phyloP scores from a whole-genome alignment of 2,329 filamentous ascomycete genomes.

The Macrophomina pseudophaseolina region DNA sequence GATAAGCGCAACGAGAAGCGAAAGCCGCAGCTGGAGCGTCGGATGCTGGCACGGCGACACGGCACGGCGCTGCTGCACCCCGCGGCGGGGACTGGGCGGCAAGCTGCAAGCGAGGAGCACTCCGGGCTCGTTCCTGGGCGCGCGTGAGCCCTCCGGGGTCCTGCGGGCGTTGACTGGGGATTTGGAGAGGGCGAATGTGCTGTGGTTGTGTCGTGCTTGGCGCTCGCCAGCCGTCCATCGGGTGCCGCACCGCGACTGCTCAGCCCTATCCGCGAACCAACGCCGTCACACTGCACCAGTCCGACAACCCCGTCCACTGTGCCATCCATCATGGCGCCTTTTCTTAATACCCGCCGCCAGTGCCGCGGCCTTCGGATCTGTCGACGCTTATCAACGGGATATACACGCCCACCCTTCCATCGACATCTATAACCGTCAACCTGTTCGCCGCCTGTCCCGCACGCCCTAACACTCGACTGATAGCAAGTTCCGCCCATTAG shows the following conservation, averaged over 20 bases:
- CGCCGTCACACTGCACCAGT: constrained; percentile 6
- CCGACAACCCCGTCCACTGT: constrained; percentile 8
- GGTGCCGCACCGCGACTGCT: constrained; percentile 18
- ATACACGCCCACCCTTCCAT: neutral
- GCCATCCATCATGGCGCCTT: constrained; percentile 16
- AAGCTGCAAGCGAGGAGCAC: neutral
- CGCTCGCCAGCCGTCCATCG: neutral
- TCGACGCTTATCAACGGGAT: neutral
- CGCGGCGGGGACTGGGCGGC: constrained; percentile 3
- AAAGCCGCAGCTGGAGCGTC: constrained; percentile 5
- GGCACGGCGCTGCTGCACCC: constrained; percentile 10
- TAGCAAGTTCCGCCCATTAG: neutral
- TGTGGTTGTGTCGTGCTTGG: neutral
- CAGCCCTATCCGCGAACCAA: constrained; percentile 20
- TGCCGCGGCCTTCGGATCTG: constrained; percentile 1
- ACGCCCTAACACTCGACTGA: neutral
- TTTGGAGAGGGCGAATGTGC: neutral
- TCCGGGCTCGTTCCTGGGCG: neutral
- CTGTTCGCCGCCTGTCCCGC: neutral
- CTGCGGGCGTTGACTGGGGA: neutral
- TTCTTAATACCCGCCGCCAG: constrained; percentile 5
- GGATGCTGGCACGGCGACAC: constrained; percentile 20
- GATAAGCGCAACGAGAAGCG: constrained; percentile 17
- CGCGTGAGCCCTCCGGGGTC: neutral
- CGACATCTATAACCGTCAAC: neutral